phyloP scores from a whole-genome alignment of 345 rosid species.

The Arabis alpina region DNA sequence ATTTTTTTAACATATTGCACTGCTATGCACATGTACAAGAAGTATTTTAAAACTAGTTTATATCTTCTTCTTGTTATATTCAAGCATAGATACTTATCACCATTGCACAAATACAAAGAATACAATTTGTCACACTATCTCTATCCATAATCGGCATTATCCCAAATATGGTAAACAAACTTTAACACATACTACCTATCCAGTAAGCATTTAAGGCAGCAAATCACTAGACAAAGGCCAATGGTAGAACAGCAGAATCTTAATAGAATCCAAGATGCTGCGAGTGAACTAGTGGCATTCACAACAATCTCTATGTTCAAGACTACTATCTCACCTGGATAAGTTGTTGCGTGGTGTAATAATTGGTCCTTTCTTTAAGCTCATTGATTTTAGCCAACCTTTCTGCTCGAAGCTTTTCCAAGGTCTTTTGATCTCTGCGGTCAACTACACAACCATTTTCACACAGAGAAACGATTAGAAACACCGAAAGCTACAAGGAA shows the following conservation, averaged over 20 bases:
- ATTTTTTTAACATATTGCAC: background rate
- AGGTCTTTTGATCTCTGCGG: conserved; percentile 76
- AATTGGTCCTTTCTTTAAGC: conserved; percentile 93
- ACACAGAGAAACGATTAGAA: conserved; percentile 9
- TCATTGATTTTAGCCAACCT: conserved; percentile 90
- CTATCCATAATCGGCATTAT: background rate
- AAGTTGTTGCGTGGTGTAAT: conserved; percentile 87
- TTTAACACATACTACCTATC: background rate
- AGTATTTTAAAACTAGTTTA: background rate
- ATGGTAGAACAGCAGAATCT: background rate
- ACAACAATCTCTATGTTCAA: background rate
- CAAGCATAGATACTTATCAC: background rate
- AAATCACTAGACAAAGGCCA: background rate
- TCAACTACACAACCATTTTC: conserved; percentile 57
- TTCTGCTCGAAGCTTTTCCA: conserved; percentile 86
- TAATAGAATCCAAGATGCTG: conserved; percentile 12
- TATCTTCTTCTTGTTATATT: background rate
- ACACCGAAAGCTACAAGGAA: conserved; percentile 3
- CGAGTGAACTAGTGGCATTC: background rate
- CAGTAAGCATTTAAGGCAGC: background rate
- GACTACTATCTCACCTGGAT: conserved; percentile 66
- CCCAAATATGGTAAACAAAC: background rate
- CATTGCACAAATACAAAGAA: background rate
- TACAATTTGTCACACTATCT: background rate
- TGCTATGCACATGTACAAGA: background rate